Evolutionary conservation across 495 filamentous ascomycete genomes (phyloP).

Genomic region (Tuber magnatum): DNA sequence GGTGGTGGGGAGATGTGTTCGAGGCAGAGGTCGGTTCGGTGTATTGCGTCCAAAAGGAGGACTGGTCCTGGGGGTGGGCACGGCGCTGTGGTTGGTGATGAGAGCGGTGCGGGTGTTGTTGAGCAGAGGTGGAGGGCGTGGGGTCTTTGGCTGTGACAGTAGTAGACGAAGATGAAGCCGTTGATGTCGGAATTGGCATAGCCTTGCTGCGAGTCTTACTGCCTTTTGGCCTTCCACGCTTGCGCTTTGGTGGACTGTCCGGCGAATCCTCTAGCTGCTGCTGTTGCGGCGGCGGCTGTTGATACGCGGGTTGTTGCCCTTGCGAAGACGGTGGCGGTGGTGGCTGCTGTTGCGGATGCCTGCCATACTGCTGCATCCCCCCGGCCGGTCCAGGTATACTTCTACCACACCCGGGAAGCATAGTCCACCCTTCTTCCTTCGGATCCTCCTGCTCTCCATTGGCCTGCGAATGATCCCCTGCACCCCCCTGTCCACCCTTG

Average conservation of each 20-base stretch:
- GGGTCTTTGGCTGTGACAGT: background rate
- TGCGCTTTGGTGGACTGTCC: slow-evolving; percentile 30
- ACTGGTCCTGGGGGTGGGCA: slow-evolving; percentile 17
- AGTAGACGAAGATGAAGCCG: slow-evolving; percentile 6
- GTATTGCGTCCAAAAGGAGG: slow-evolving; percentile 39
- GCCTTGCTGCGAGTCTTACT: slow-evolving; percentile 35
- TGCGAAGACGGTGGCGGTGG: slow-evolving; percentile 16
- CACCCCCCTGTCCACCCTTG: slow-evolving; percentile 17
- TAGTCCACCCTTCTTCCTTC: slow-evolving; percentile 17
- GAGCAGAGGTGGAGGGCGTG: background rate
- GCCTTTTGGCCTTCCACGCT: slow-evolving; percentile 38
- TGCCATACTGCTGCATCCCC: slow-evolving; percentile 13
- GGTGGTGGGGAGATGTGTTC: background rate
- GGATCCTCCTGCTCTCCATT: slow-evolving; percentile 15
- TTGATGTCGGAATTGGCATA: slow-evolving; percentile 22
- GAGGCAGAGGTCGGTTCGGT: slow-evolving; percentile 21
- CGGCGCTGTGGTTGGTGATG: slow-evolving; percentile 15
- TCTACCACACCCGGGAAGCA: slow-evolving; percentile 14
- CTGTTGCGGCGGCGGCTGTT: slow-evolving; percentile 8
- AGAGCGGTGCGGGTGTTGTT: slow-evolving; percentile 19
- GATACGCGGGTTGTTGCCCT: slow-evolving; percentile 12
- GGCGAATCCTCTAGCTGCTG: slow-evolving; percentile 12
- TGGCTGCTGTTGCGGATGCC: slow-evolving; percentile 19
- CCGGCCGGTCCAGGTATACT: slow-evolving; percentile 17
- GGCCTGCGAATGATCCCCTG: slow-evolving; percentile 11